phyloP scores from a whole-genome alignment of 164 flowering plant species.

The Vitis rupestris region DNA sequence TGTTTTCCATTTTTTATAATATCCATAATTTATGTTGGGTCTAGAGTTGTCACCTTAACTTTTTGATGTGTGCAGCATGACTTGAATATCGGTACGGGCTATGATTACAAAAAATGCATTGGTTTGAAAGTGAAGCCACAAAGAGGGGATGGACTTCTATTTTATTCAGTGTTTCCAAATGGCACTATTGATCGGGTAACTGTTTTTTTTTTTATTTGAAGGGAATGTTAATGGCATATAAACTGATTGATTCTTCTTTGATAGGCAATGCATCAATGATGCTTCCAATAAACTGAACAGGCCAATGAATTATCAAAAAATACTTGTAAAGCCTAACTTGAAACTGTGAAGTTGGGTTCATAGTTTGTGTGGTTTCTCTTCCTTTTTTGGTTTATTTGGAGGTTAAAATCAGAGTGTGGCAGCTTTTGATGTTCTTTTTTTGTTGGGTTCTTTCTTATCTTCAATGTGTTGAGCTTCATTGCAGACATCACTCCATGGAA shows the following conservation, averaged over 20 bases:
- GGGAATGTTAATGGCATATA: too few relatives aligned
- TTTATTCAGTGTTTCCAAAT: constrained; percentile 80
- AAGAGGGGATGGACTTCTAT: constrained; percentile 84
- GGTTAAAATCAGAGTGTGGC: too few relatives aligned
- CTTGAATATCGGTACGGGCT: constrained; percentile 43
- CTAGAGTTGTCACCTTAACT: not conserved
- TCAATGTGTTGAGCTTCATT: too few relatives aligned
- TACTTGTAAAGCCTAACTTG: too few relatives aligned
- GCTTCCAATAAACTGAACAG: too few relatives aligned
- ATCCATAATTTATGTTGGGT: too few relatives aligned
- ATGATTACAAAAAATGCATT: constrained; percentile 61
- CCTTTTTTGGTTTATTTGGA: too few relatives aligned
- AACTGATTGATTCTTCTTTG: too few relatives aligned
- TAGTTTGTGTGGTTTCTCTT: not conserved
- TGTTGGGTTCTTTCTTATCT: not conserved
- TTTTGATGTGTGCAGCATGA: constrained; percentile 53
- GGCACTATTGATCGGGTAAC: constrained; percentile 84
- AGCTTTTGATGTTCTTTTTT: not conserved
- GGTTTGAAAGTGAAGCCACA: constrained; percentile 94
- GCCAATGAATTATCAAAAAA: too few relatives aligned
- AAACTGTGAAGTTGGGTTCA: too few relatives aligned
- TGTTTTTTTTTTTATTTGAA: not conserved
- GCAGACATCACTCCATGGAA: constrained; percentile 94
- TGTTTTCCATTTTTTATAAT: too few relatives aligned
- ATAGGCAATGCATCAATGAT: too few relatives aligned